Conservation (phyloP, 176 grass and related monocot species). For the Eleusine indica region DNA sequence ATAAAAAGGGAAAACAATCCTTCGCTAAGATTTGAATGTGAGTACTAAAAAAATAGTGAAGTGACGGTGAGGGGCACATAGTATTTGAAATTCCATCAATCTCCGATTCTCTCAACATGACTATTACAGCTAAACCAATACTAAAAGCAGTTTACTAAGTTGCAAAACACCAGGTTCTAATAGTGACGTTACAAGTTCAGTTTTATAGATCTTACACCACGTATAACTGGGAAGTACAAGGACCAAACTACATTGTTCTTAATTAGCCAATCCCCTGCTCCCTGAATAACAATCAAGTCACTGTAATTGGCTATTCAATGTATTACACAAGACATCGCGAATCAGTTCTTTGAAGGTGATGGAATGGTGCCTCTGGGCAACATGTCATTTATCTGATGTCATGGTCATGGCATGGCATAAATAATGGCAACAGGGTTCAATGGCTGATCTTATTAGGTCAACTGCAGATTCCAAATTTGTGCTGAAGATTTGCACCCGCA, state of each 20-base stretch:
- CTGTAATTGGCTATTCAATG: constrained; percentile 31
- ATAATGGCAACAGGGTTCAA: constrained; percentile 40
- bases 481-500: constrained; percentile 33
- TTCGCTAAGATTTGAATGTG: not conserved
- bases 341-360: constrained; percentile 49
- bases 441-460: constrained; percentile 45
- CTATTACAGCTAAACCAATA: constrained; percentile 1
- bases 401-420: constrained; percentile 37
- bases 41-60: not conserved
- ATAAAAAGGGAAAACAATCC: not conserved
- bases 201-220: constrained; percentile 1
- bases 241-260: not conserved
- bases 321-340: constrained; percentile 54
- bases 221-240: not conserved
- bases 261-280: constrained; percentile 23
- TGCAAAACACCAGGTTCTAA: not conserved
- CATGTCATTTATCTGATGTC: constrained; percentile 47
- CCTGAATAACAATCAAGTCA: constrained; percentile 27
- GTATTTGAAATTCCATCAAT: not conserved
- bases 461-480: constrained; percentile 43
- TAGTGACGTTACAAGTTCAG: not conserved
- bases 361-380: constrained; percentile 40
- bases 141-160: not conserved
- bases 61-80: not conserved
- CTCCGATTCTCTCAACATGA: not conserved